Evolutionary conservation across 768 basidiomycete species (phyloP).

Genomic region (Saitozyma sp.): DNA sequence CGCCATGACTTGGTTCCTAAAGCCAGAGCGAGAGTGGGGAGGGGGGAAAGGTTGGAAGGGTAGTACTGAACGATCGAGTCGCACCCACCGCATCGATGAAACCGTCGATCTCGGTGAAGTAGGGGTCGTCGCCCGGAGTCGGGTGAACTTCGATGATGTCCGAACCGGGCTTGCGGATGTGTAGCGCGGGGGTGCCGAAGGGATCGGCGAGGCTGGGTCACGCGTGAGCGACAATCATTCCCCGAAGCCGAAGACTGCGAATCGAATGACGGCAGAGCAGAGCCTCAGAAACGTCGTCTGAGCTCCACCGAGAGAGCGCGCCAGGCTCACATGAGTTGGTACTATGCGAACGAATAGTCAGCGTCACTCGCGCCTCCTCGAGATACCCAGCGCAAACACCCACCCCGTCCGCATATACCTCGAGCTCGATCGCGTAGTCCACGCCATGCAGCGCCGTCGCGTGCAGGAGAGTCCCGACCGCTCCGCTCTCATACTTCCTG

Average conservation of each 20-base stretch:
- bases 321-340: slow-evolving; percentile 54
- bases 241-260: background rate
- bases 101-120: slow-evolving; percentile 84
- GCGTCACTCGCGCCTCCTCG: background rate
- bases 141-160: slow-evolving; percentile 43
- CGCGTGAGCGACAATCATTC: background rate
- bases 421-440: slow-evolving; percentile 89
- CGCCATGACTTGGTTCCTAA: background rate
- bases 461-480: slow-evolving; percentile 87
- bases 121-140: slow-evolving; percentile 45
- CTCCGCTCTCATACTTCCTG: slow-evolving; percentile 86
- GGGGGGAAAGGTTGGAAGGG: background rate
- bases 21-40: background rate
- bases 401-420: slow-evolving; percentile 83
- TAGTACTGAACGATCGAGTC: background rate
- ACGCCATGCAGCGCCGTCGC: slow-evolving; percentile 82
- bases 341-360: slow-evolving; percentile 49
- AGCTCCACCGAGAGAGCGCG: background rate
- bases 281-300: background rate
- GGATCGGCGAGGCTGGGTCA: slow-evolving; percentile 62
- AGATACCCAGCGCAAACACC: slow-evolving; percentile 10
- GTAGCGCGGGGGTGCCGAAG: slow-evolving; percentile 83
- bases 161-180: slow-evolving; percentile 62
- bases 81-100: slow-evolving; percentile 63
- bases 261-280: background rate